These are phyloP conservation scores for Vicia villosa DNA, from an alignment of 306 rosid genomes.

Conservation along the genomic window DNA sequence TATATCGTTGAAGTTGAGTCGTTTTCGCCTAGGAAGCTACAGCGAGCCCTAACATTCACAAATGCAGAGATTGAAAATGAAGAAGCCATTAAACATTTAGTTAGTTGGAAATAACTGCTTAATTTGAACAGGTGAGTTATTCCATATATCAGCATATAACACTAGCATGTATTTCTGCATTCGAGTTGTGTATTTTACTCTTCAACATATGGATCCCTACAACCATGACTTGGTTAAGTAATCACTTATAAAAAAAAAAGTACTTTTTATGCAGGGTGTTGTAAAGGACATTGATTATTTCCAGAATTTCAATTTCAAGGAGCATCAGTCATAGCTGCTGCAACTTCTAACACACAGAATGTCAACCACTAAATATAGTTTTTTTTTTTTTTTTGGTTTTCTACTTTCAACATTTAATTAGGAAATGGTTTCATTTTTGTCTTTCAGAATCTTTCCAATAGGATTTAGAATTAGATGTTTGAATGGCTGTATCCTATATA, in stretches of 20 bases:
- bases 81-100: slow-evolving; percentile 40
- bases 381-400: slow-evolving; percentile 39
- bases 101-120: slow-evolving; percentile 47
- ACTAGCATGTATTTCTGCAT: neutral
- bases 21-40: slow-evolving; percentile 79
- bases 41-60: slow-evolving; percentile 82
- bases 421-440: slow-evolving; percentile 32
- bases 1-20: slow-evolving; percentile 82
- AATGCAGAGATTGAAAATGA: slow-evolving; percentile 86
- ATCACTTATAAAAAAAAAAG: slow-evolving; percentile 8
- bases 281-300: slow-evolving; percentile 30
- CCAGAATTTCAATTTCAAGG: slow-evolving; percentile 30
- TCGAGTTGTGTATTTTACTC: neutral
- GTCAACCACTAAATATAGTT: slow-evolving; percentile 18
- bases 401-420: slow-evolving; percentile 4
- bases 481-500: slow-evolving; percentile 19
- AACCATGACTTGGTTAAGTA: neutral
- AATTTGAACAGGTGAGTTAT: slow-evolving; percentile 49
- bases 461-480: slow-evolving; percentile 32
- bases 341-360: slow-evolving; percentile 33
- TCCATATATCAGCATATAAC: slow-evolving; percentile 4
- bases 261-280: slow-evolving; percentile 50
- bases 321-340: slow-evolving; percentile 34
- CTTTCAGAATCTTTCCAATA: slow-evolving; percentile 15
- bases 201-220: too few species aligned